phyloP scores from a whole-genome alignment of 257 asterid genomes.

The Datura wrightii region DNA sequence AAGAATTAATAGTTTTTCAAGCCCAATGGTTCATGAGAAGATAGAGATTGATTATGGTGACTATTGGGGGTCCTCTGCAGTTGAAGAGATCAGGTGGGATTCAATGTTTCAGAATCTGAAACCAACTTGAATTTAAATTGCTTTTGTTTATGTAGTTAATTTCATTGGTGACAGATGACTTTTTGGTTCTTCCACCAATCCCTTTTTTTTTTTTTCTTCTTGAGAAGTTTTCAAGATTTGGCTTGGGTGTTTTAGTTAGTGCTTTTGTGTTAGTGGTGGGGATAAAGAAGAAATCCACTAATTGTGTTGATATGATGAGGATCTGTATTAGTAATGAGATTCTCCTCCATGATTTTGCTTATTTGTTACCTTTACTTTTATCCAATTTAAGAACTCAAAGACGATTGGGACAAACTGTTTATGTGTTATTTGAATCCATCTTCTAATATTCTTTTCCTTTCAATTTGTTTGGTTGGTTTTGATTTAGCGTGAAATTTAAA shows the following conservation, averaged over 20 bases:
- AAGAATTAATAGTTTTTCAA: conserved; percentile 57
- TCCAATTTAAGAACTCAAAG: neutral
- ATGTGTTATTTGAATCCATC: neutral
- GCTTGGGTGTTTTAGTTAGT: neutral
- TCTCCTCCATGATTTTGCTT: conserved; percentile 24
- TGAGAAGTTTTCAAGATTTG: neutral
- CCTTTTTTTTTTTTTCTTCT: neutral
- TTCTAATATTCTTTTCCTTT: neutral
- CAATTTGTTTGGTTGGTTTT: too few species aligned
- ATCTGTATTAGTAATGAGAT: conserved; percentile 35
- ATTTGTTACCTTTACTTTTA: neutral
- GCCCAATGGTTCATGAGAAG: conserved; percentile 44
- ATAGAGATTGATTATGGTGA: conserved; percentile 40
- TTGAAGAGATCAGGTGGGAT: conserved; percentile 78
- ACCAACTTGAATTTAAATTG: conserved; percentile 55
- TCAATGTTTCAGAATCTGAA: conserved; percentile 81
- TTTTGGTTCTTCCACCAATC: conserved; percentile 56
- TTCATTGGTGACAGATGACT: conserved; percentile 53
- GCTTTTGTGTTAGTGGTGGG: conserved; percentile 28
- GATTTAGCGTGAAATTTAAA: too few species aligned
- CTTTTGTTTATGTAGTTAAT: neutral
- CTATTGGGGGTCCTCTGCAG: conserved; percentile 42
- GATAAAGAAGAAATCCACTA: conserved; percentile 15
- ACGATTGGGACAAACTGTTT: neutral
- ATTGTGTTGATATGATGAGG: conserved; percentile 21